These are phyloP conservation scores for Telfairia occidentalis DNA, from an alignment of 331 rosid genomes.

Conservation along the genomic window DNA sequence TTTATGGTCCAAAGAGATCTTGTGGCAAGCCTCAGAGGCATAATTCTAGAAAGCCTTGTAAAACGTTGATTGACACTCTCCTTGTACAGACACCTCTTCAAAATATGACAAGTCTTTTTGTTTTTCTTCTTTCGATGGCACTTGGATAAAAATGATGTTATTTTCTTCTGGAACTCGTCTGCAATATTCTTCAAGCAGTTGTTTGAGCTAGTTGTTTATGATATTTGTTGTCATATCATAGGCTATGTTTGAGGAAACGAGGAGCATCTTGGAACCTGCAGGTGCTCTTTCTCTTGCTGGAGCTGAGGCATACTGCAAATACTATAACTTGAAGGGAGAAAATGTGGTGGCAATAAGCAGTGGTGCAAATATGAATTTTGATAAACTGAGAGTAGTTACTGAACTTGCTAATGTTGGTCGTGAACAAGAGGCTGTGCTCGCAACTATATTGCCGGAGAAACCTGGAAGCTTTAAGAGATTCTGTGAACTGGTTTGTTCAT, in stretches of 20 bases:
- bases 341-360: constrained; percentile 77
- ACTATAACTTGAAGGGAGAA: constrained; percentile 71
- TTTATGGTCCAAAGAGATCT: too few species aligned
- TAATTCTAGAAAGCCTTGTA: too few species aligned
- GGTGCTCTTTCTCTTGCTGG: constrained; percentile 99
- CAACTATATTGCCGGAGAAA: constrained; percentile 65
- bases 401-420: constrained; percentile 97
- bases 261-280: constrained; percentile 94
- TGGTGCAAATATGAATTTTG: constrained; percentile 98
- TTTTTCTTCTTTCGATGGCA: constrained; percentile 1
- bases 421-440: constrained; percentile 77
- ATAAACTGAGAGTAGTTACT: constrained; percentile 76
- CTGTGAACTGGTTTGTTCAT: constrained; percentile 58
- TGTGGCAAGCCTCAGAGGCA: too few species aligned
- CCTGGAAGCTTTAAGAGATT: constrained; percentile 83
- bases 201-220: constrained; percentile 4
- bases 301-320: constrained; percentile 97
- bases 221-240: constrained; percentile 21
- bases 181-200: neutral
- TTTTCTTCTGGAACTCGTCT: neutral
- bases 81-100: neutral
- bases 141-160: neutral
- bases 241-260: constrained; percentile 98
- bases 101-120: neutral
- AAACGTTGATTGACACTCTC: too few species aligned